phyloP scores from a whole-genome alignment of 2,329 filamentous ascomycete species.

The Fragosphaeria purpurea region DNA sequence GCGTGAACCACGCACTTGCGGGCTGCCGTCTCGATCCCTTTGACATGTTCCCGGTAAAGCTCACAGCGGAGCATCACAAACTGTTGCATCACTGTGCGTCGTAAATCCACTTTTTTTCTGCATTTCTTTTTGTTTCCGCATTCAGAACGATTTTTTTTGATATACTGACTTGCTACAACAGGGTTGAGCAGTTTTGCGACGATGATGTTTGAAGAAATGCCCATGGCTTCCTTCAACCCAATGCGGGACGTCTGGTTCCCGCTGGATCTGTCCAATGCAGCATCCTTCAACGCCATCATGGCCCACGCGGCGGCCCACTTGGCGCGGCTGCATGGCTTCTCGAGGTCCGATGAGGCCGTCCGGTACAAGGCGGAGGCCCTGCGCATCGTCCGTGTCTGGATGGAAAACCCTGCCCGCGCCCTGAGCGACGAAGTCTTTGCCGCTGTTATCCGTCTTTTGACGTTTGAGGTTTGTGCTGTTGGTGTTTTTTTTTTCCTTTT shows the following conservation, averaged over 20 bases:
- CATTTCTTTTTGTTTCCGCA: background rate
- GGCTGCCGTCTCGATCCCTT: conserved; percentile 23
- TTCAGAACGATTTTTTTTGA: background rate
- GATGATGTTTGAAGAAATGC: conserved; percentile 22
- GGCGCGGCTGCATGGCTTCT: conserved; percentile 22
- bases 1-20: conserved; percentile 21
- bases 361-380: conserved; percentile 26
- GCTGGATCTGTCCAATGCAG: conserved; percentile 28
- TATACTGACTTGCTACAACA: conserved; percentile 3
- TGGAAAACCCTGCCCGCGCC: conserved; percentile 19
- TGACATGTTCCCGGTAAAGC: conserved; percentile 23
- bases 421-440: conserved; percentile 21
- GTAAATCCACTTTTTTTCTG: background rate
- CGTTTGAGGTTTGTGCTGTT: conserved; percentile 2
- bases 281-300: conserved; percentile 30
- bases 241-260: conserved; percentile 31
- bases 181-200: conserved; percentile 22
- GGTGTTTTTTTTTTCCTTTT: too few relatives aligned
- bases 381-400: conserved; percentile 23
- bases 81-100: conserved; percentile 26
- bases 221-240: conserved; percentile 23
- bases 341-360: conserved; percentile 17
- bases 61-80: conserved; percentile 25
- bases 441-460: conserved; percentile 7
- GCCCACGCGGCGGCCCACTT: conserved; percentile 30